Percentiles rank a stretch among this genome's conserved stretches.
phyloP scores from a whole-genome alignment of 306 rosid species.

The Lathyrus oleraceus region DNA sequence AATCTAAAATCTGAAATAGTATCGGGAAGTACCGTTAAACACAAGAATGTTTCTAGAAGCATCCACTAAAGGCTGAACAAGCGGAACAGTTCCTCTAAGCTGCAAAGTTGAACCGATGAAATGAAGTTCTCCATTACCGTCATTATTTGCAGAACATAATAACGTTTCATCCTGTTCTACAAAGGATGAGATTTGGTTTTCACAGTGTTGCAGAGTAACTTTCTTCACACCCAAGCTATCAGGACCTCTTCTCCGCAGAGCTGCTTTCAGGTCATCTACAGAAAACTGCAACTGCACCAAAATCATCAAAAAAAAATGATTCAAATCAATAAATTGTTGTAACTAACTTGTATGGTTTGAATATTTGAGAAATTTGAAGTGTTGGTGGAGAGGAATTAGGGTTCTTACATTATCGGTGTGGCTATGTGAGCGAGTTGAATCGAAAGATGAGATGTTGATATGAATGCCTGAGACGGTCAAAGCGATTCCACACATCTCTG shows the following conservation, averaged over 20 bases:
- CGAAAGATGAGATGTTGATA: constrained; percentile 47
- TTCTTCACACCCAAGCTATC: constrained; percentile 70
- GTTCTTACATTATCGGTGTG: constrained; percentile 52
- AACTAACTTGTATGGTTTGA: not conserved
- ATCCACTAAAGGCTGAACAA: constrained; percentile 79
- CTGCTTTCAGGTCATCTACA: constrained; percentile 57
- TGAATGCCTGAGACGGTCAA: constrained; percentile 67
- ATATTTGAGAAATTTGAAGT: not conserved
- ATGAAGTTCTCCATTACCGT: constrained; percentile 37
- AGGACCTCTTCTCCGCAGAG: constrained; percentile 83
- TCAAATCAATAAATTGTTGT: not conserved
- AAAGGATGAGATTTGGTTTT: constrained; percentile 40
- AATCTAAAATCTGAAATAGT: not conserved
- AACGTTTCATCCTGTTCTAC: constrained; percentile 40
- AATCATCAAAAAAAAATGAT: not conserved
- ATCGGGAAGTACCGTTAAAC: constrained; percentile 58
- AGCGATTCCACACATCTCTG: constrained; percentile 90
- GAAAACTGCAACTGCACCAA: constrained; percentile 46
- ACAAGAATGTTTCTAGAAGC: constrained; percentile 61
- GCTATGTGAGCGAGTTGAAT: constrained; percentile 33
- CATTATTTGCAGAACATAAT: constrained; percentile 15
- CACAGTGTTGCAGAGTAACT: constrained; percentile 42
- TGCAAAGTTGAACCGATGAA: constrained; percentile 83
- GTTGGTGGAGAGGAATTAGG: not conserved
- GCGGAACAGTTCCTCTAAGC: constrained; percentile 66